Evolutionary conservation across 2,329 filamentous ascomycete species (phyloP), one percentile per base, ranked within the genome.

Genomic region (Diaporthe sp.): DNA sequence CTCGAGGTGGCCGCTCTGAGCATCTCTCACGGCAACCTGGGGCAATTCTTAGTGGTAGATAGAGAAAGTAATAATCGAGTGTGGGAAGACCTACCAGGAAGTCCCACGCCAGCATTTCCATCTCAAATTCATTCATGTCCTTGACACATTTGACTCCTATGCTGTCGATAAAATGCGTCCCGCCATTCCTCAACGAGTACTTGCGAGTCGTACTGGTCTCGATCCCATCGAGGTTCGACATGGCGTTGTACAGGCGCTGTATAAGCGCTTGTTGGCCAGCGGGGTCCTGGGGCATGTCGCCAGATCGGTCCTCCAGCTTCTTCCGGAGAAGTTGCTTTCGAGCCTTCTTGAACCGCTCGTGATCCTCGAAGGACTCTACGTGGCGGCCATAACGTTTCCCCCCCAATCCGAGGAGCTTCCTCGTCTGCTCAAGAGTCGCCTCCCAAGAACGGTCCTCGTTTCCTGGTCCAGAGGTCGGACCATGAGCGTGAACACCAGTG

Each of bases 161-260:
- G 32, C n/a, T 58, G 55, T 58, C 55, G 7, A 35, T 10, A 10
- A n/a, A 10, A 12, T 22, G 22, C 6, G 19, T 9, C 10, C 13
- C 1, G 8, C n/a, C 47, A 8, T 12, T 5, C 8, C 8, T 13
- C 8, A 3, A 4, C 22, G 1, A 1, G 0, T 35, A 19, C 15
- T 32, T 35, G 2, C 17, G 19, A 35, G 30, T 37, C 55, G 3
- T 1, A 1, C 32, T 4, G 55, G 30, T 13, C 55, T 58, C 30
- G 9, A 58, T 15, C 9, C 30, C 19, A 13, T 37, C 19, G 8
- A 58, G 55, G 30, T 37, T 37, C 19, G 27, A n/a, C 4, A 37
- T 58, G 19, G 55, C 55, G 5, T n/a, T 3, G 30, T 12, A 5
- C 19, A 37, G 22, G 19, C 19, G 19, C 30, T 4, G 2, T 4